Percentiles rank a stretch among this genome's conserved stretches.
Conservation (phyloP, 306 rosid species). For the Vigna radiata region DNA sequence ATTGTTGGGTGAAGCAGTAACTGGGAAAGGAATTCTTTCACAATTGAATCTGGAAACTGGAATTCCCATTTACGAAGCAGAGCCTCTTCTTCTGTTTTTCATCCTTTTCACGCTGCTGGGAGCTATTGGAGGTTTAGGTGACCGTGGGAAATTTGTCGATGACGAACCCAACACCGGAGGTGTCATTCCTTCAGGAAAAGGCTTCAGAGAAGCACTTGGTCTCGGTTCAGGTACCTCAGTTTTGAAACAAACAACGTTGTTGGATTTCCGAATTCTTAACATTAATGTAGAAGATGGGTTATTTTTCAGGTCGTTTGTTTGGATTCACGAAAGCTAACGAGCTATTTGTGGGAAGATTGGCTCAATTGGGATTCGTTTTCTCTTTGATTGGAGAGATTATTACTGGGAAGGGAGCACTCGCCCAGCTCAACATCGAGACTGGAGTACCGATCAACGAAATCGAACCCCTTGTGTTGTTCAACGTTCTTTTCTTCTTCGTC, state of each 20-base stretch:
- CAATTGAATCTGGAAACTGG: conserved; percentile 95
- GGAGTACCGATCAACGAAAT: conserved; percentile 93
- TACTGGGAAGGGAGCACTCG: conserved; percentile 96
- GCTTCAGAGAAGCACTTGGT: conserved; percentile 74
- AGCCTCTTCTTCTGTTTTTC: conserved; percentile 95
- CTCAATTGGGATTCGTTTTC: conserved; percentile 93
- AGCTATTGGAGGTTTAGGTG: conserved; percentile 98
- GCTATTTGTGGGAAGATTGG: conserved; percentile 97
- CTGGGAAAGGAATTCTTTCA: conserved; percentile 93
- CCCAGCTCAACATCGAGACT: conserved; percentile 92
- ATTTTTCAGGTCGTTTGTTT: conserved; percentile 76
- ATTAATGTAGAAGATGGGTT: not conserved
- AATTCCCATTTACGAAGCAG: conserved; percentile 92
- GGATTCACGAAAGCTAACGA: conserved; percentile 97
- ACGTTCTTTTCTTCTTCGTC: conserved; percentile 86
- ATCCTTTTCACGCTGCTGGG: conserved; percentile 93
- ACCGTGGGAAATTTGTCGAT: conserved; percentile 88
- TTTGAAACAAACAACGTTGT: conserved; percentile 60
- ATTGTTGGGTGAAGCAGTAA: conserved; percentile 81
- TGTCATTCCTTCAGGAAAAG: conserved; percentile 80
- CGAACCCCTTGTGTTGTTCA: conserved; percentile 87
- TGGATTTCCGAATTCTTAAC: not conserved
- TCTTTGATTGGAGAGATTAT: conserved; percentile 92
- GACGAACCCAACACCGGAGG: conserved; percentile 80
- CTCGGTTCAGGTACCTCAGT: conserved; percentile 67